Base-by-base conservation (phyloP, 768 basidiomycete genomes). In the Hygrocybe coccinea region DNA sequence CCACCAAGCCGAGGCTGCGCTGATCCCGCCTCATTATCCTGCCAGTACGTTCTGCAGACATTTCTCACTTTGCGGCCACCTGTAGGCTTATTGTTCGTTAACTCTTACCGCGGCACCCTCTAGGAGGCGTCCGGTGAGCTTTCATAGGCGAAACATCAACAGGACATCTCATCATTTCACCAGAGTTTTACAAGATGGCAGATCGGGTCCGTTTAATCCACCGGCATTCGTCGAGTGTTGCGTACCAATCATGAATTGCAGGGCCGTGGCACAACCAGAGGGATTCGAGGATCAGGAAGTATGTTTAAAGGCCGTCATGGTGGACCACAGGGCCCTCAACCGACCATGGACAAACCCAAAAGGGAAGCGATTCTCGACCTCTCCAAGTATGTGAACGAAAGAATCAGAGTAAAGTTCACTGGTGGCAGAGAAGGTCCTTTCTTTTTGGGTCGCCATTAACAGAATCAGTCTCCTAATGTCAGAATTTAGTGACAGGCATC, bases 371-470 rank as follows among this genome's bases (percentile, higher is more conserved):
- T 98, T 71, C 83, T 98, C 33, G 94, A 97, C 70, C 84, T 98
- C 33, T 84, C 89, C 48, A 95, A 95, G 70, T 98, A 97, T 64
- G 88, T 89, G 51, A 90, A 95, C 70, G 86, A 94, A 70, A 81
- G 84, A 59, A 91, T 99, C 67, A 76, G 92, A 54, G 94, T 98
- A 65, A 97, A 97, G 72, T 98, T 99, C 67, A 92, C 92, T n/a
- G 97, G 97, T 43, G 95, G 95, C 37, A 76, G 97, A 38, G 94
- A 99, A 82, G 94, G 95, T 91, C 58, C 54, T 14, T 8, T 37
- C 54, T 52, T 34, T 35, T 19, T n/a, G 50, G 10, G 36, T n/a
- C 21, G 24, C 50, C 14, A 34, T 33, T 24, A 19, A 47, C 14
- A 33, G 33, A 17, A 11, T 24, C 43, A 36, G 41, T 50, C 25